Evolutionary conservation across 257 asterid genomes (phyloP).

Genomic region (Scutellaria galericulata): DNA sequence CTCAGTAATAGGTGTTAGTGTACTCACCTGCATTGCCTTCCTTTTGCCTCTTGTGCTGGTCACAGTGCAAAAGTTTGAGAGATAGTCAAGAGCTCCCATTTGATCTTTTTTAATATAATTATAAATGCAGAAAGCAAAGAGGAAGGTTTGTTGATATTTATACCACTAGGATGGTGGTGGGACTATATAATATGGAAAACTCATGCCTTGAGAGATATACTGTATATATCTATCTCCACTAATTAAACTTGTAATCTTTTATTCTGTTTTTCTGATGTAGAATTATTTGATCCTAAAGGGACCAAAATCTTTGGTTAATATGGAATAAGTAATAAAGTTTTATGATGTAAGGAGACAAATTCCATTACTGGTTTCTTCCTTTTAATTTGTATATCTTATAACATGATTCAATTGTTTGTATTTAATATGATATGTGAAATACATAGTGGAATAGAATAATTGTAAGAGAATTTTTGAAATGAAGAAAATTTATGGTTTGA

Average conservation of each 20-base stretch:
- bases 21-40: conserved; percentile 76
- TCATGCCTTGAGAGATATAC: conserved; percentile 35
- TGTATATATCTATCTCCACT: conserved; percentile 12
- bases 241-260: no score
- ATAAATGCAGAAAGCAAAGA: conserved; percentile 35
- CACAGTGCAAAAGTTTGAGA: conserved; percentile 77
- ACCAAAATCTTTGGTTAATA: no score
- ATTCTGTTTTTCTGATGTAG: neutral
- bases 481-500: conserved; percentile 17
- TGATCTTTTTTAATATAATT: neutral
- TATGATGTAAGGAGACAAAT: no score
- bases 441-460: no score
- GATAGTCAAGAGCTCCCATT: conserved; percentile 93
- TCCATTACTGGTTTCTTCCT: no score
- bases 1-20: conserved; percentile 26
- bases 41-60: conserved; percentile 64
- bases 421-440: no score
- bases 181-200: conserved; percentile 25
- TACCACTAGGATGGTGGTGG: conserved; percentile 37
- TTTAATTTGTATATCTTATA: no score
- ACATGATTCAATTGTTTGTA: no score
- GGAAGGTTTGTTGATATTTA: conserved; percentile 35
- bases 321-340: no score
- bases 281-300: no score
- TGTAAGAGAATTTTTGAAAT: no score